Evolutionary conservation across 2,329 filamentous ascomycete genomes (phyloP), one percentile per base, ranked within the genome.

Genomic region (Penicillium crustosum): DNA sequence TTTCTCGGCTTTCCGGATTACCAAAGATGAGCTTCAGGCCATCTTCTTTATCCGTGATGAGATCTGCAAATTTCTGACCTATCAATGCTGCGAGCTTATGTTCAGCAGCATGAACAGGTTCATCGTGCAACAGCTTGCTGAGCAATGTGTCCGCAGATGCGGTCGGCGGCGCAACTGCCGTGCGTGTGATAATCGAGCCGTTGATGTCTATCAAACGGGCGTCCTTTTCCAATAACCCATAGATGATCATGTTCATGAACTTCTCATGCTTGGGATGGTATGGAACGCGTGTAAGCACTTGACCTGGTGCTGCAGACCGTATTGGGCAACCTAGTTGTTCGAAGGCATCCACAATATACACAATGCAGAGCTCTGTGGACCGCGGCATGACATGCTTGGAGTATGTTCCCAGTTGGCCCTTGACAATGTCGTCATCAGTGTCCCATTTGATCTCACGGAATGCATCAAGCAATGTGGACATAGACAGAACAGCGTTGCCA

Each of bases 21-120:
- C 75, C 75, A 47, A 79, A 79, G 8, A 80, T 68, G 2, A 79
- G 58, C 47, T 73, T 65, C 19, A 78, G 65, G 1, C 74, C 73
- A 53, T 79, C 75, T 12, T 68, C 67, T 23, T 73, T 62, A 12
- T 75, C 77, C 3, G 57, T 53, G 15, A 69, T 53, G 10, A 68
- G 64, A 9, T 57, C 49, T 0, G 64, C 67, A 4, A 72, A 31
- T 31, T 10, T 31, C 29, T 31, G 29, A 4, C 29, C 29, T 10
- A 31, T 10, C 29, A 31, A 31, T 31, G 29, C 29, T 31, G 29
- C 29, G 29, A 31, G 29, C 29, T 31, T 31, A 31, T 31, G 29
- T 10, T 31, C 29, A 31, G 29, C 29, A 13, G 29, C 29, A 31
- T 31, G 29, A 31, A 31, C 29, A 31, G 29, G 29, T 31, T 31